Evolutionary conservation across 2,329 filamentous ascomycete genomes (phyloP).

Genomic region (Xylariaceae sp.): DNA sequence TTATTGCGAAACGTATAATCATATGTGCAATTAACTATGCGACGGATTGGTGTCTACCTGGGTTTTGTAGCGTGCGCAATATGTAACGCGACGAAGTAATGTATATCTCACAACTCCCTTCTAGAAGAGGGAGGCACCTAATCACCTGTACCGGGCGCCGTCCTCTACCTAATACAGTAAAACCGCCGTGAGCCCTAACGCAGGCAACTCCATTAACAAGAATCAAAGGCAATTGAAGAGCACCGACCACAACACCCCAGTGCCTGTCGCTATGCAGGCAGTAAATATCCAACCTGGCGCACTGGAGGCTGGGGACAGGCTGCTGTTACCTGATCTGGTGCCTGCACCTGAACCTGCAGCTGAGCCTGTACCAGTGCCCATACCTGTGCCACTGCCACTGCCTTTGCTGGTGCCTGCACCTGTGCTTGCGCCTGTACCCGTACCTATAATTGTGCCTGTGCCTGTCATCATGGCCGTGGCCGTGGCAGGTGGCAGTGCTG

Average conservation of each 20-base stretch:
- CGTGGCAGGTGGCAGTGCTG: constrained; percentile 27
- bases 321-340: too few species aligned
- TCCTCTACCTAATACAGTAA: not conserved
- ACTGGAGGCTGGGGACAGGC: constrained; percentile 22
- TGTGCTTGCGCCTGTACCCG: too few species aligned
- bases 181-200: constrained; percentile 6
- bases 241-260: constrained; percentile 42
- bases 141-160: constrained; percentile 7
- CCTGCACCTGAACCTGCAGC: too few species aligned
- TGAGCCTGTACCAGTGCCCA: too few species aligned
- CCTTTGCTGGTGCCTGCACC: not conserved
- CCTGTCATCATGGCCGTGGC: constrained; percentile 13
- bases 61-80: too few species aligned
- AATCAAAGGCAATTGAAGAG: constrained; percentile 19
- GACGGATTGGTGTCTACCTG: too few species aligned
- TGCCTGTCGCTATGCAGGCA: constrained; percentile 48
- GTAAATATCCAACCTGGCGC: constrained; percentile 21
- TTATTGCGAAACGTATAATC: too few species aligned
- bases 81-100: not conserved
- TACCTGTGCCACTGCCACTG: too few species aligned
- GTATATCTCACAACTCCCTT: constrained; percentile 5
- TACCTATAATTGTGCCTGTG: not conserved
- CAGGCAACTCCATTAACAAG: not conserved
- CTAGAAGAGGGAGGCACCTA: not conserved
- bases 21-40: too few species aligned